Conservation (phyloP, 352 stramenopile species). For the Phytophthora colocasiae region DNA sequence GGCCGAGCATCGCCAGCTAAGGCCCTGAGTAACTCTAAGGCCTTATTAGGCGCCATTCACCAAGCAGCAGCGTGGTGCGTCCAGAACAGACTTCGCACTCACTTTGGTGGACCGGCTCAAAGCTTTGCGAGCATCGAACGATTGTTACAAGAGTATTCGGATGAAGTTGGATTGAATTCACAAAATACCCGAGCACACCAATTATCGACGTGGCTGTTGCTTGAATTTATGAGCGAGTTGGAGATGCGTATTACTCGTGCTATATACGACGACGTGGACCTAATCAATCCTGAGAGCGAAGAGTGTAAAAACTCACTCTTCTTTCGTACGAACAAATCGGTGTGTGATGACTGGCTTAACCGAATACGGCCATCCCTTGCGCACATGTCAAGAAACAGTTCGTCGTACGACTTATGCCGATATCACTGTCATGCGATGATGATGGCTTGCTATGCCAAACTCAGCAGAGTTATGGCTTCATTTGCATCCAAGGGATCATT, state of each 20-base stretch:
- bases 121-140: conserved; percentile 82
- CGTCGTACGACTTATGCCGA: conserved; percentile 40
- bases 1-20: conserved; percentile 3
- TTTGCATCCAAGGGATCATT: conserved; percentile 15
- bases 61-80: conserved; percentile 77
- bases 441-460: conserved; percentile 40
- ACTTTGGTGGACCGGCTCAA: conserved; percentile 76
- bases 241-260: conserved; percentile 55
- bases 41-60: conserved; percentile 44
- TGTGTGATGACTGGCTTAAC: conserved; percentile 78
- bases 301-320: conserved; percentile 55
- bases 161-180: conserved; percentile 9
- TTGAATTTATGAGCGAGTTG: conserved; percentile 66
- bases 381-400: conserved; percentile 43
- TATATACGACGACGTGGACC: conserved; percentile 26
- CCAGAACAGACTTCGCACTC: conserved; percentile 74
- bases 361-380: conserved; percentile 64
- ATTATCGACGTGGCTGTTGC: conserved; percentile 46
- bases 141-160: conserved; percentile 55
- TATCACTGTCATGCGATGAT: conserved; percentile 61
- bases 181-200: conserved; percentile 8
- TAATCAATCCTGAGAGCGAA: conserved; percentile 51
- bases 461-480: conserved; percentile 40
- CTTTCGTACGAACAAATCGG: conserved; percentile 68
- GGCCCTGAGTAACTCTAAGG: conserved; percentile 23